Evolutionary conservation across 1,284 basidiomycete genomes (phyloP), one percentile per base, ranked within the genome.

Genomic region (Boletus smithii): DNA sequence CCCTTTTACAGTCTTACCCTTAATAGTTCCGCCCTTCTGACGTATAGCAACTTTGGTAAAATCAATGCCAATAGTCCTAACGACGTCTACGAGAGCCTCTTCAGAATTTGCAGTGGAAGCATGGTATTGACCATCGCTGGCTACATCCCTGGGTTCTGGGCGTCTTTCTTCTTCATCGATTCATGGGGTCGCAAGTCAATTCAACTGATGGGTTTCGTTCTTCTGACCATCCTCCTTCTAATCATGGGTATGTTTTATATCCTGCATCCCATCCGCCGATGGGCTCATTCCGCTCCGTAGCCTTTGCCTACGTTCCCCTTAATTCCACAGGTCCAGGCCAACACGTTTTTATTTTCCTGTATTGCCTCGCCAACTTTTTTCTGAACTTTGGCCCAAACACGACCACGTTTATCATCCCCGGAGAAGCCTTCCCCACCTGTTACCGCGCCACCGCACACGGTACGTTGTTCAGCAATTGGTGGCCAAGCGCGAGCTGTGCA

Each of bases 391-490:
- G 85, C 4, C 82, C 87, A 30, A 89, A 88, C 69, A 80, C 83
- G 3, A 88, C 86, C 3, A 88, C 85, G 11, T 89, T 75, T 53
- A 57, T 88, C 53, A 68, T 88, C 34, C 87, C 87, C 23, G 83
- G 78, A 4, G 85, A 90, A 63, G 75, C 73, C 24, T 89, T 88
- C 75, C 85, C 87, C 2, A 88, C 87, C 4, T 76, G 85, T 30
- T 85, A 86, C 69, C 74, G 84, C 41, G 77, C 81, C 1, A 86
- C 85, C n/a, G 81, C 76, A 7, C 77, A 85, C 65, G 84, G 86
- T n/a, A n/a, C 79, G 76, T 88, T 59, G 63, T 88, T 24, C 79
- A 82, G 3, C 83, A 85, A 63, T 72, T 85, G 51, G 80, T 70
- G 24, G 80, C 84, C 61, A 65, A 74, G 34, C 69, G 62, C 10